phyloP scores from a whole-genome alignment of 2,329 filamentous ascomycete species.

The Neocatenulostroma microsporum region DNA sequence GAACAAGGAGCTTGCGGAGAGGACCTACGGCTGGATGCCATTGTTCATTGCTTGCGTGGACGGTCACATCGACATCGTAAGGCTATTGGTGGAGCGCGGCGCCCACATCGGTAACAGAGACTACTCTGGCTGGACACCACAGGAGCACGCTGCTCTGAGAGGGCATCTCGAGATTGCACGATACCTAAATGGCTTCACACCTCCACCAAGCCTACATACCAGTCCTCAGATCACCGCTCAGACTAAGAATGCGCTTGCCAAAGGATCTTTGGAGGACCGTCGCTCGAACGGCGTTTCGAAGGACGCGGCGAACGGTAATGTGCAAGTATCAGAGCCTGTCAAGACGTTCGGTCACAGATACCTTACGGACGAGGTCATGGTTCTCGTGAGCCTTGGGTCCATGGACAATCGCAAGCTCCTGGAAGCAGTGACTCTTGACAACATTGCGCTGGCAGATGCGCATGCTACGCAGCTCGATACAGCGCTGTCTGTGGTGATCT shows the following conservation, averaged over 20 bases:
- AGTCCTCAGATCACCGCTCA: slow-evolving; percentile 21
- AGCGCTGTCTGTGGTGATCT: slow-evolving; percentile 82
- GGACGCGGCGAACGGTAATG: slow-evolving; percentile 26
- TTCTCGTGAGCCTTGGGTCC: slow-evolving; percentile 85
- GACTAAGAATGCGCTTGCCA: slow-evolving; percentile 15
- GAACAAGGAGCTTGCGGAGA: slow-evolving; percentile 69
- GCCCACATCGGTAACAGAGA: slow-evolving; percentile 68
- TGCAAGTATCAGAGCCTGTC: slow-evolving; percentile 60
- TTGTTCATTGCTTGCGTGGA: slow-evolving; percentile 89
- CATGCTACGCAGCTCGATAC: slow-evolving; percentile 93
- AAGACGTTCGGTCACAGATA: slow-evolving; percentile 97
- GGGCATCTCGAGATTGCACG: slow-evolving; percentile 78
- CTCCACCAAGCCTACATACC: slow-evolving; percentile 26
- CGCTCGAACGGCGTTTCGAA: slow-evolving; percentile 33
- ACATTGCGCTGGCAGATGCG: slow-evolving; percentile 76
- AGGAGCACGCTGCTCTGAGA: slow-evolving; percentile 83
- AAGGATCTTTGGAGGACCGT: slow-evolving; percentile 46
- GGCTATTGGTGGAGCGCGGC: slow-evolving; percentile 69
- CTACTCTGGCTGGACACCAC: slow-evolving; percentile 87
- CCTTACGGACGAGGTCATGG: slow-evolving; percentile 77
- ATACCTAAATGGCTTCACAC: slow-evolving; percentile 53
- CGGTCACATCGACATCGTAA: slow-evolving; percentile 66
- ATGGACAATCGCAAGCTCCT: slow-evolving; percentile 79
- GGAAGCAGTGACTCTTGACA: slow-evolving; percentile 76
- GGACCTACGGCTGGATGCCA: slow-evolving; percentile 89